Conservation (phyloP, 192 early-diverging fungal genomes). For the Gorgonomyces haynaldii region DNA sequence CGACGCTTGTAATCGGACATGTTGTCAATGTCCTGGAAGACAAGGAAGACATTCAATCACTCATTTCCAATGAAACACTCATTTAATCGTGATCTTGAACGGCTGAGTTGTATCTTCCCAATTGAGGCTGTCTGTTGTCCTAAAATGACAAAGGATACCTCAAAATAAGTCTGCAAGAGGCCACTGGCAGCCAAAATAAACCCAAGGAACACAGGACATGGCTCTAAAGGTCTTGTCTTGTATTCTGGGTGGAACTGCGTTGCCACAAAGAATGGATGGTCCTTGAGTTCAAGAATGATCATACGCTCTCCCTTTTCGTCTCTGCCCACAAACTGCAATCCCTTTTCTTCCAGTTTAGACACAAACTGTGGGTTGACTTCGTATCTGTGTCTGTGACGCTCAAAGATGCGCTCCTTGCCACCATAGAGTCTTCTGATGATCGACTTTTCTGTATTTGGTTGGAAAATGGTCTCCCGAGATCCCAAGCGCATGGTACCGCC, state of each 20-base stretch:
- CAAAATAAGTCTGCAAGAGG: conserved; percentile 43
- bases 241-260: conserved; percentile 97
- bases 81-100: too few relatives aligned
- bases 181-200: conserved; percentile 79
- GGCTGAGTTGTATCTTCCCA: not conserved
- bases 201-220: conserved; percentile 85
- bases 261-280: conserved; percentile 90
- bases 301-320: conserved; percentile 95
- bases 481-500: conserved; percentile 98
- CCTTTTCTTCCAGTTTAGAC: conserved; percentile 59
- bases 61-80: too few relatives aligned
- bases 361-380: conserved; percentile 91
- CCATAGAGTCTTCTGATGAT: conserved; percentile 55
- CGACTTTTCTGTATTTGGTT: conserved; percentile 41
- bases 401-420: conserved; percentile 46
- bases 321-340: conserved; percentile 79
- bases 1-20: conserved; percentile 62
- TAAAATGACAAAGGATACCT: too few relatives aligned
- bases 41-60: too few relatives aligned
- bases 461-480: conserved; percentile 60
- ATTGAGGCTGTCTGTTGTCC: not conserved
- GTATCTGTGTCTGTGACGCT: conserved; percentile 96
- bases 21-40: too few relatives aligned
- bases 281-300: conserved; percentile 82
- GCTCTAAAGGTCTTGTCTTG: conserved; percentile 84